These are phyloP conservation scores for Glycine tomentella DNA, from an alignment of 306 rosid species.

Conservation along the genomic window DNA sequence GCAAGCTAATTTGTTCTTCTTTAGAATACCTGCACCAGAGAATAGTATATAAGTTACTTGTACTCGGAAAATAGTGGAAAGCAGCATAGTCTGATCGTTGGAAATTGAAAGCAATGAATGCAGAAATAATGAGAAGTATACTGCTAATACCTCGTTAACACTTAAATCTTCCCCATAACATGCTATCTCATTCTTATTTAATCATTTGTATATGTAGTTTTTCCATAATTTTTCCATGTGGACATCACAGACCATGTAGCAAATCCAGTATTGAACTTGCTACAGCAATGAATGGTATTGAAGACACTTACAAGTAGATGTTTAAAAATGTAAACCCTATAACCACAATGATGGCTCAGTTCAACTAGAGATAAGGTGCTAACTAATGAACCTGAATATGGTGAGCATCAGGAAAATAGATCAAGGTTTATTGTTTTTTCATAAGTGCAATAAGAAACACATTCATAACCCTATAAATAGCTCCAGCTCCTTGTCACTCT, in stretches of 20 bases:
- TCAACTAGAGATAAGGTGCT: too few relatives aligned
- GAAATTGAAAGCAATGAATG: constrained; percentile 13
- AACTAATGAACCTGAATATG: too few relatives aligned
- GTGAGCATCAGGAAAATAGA: too few relatives aligned
- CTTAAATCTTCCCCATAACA: neutral
- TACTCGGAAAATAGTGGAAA: constrained; percentile 23
- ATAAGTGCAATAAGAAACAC: too few relatives aligned
- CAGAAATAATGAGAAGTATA: neutral
- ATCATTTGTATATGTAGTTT: neutral
- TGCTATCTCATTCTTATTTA: constrained; percentile 1
- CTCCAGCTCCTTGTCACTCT: too few relatives aligned
- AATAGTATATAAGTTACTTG: constrained; percentile 11
- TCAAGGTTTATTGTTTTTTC: too few relatives aligned
- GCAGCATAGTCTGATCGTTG: constrained; percentile 1
- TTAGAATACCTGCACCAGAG: constrained; percentile 79
- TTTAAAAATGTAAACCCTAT: too few relatives aligned
- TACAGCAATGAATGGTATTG: too few relatives aligned
- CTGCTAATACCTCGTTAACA: neutral
- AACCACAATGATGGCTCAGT: too few relatives aligned
- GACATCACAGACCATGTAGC: neutral
- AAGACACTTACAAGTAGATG: too few relatives aligned
- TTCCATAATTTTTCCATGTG: neutral
- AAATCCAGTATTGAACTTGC: too few relatives aligned
- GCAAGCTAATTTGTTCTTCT: constrained; percentile 74
- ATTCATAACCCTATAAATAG: too few relatives aligned